phyloP scores from a whole-genome alignment of 768 basidiomycete species.

The Leucocoprinus birnbaumii region DNA sequence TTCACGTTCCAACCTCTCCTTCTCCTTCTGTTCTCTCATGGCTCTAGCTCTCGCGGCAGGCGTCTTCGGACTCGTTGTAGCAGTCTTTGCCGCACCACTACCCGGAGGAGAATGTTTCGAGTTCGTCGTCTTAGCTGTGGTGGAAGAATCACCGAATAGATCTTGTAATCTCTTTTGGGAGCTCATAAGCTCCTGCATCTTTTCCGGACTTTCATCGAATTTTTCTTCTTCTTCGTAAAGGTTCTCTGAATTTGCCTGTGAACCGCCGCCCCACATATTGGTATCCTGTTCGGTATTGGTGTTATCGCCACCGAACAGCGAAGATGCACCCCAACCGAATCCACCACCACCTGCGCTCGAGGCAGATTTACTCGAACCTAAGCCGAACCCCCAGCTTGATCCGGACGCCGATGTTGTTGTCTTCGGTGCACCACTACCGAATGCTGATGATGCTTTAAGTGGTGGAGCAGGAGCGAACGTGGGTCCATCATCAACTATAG shows the following conservation, averaged over 20 bases:
- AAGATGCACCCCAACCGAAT: conserved; percentile 5
- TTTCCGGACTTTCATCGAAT: neutral
- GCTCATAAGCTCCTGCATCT: neutral
- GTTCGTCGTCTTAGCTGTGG: neutral
- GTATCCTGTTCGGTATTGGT: too few species aligned
- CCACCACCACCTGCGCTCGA: too few species aligned
- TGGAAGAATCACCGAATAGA: neutral
- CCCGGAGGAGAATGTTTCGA: neutral
- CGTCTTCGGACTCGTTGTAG: neutral
- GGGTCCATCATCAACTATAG: too few species aligned
- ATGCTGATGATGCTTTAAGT: too few species aligned
- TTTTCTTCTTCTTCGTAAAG: neutral
- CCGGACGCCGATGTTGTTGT: too few species aligned
- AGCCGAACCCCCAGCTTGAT: too few species aligned
- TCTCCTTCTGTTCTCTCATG: conserved; percentile 1
- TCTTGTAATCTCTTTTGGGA: conserved; percentile 5
- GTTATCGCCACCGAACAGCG: neutral
- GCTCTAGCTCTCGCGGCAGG: neutral
- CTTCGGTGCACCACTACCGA: too few species aligned
- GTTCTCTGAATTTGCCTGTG: neutral
- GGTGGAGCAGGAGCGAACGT: too few species aligned
- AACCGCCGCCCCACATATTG: too few species aligned
- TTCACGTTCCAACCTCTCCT: neutral
- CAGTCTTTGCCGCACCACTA: too few species aligned
- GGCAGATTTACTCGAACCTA: too few species aligned